A percentile compares a stretch with the other conserved stretches of the same genome.
These are phyloP conservation scores for Wallacemonas rigidus DNA, from an alignment of 208 protist genomes.

Conservation along the genomic window DNA sequence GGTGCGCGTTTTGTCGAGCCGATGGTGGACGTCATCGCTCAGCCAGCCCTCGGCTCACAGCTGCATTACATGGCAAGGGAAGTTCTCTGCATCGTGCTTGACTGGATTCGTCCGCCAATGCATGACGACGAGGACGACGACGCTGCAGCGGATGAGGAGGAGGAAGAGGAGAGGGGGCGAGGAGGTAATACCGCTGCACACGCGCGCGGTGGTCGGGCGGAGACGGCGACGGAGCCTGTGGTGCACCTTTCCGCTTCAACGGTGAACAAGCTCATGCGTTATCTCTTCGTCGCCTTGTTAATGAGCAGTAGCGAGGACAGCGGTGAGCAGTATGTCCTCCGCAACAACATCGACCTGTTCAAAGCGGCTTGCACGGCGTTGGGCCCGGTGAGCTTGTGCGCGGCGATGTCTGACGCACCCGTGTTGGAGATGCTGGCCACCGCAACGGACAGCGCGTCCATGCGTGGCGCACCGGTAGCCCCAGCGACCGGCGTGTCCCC, in stretches of 20 bases:
- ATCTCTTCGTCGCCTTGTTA: neutral
- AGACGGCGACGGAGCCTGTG: neutral
- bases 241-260: neutral
- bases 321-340: constrained; percentile 26
- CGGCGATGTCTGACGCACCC: neutral
- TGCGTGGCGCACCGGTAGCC: neutral
- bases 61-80: constrained; percentile 88
- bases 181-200: too few relatives aligned
- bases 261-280: constrained; percentile 1
- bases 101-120: constrained; percentile 30
- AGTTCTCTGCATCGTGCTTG: constrained; percentile 48
- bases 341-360: constrained; percentile 74
- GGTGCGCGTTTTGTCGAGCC: constrained; percentile 42
- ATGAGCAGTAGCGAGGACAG: neutral
- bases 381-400: constrained; percentile 17
- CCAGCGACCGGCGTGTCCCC: neutral
- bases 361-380: constrained; percentile 51
- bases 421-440: constrained; percentile 1
- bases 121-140: neutral
- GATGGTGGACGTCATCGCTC: constrained; percentile 42
- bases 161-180: neutral
- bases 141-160: neutral
- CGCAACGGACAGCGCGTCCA: neutral
- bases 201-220: too few relatives aligned
- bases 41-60: constrained; percentile 22